Evolutionary conservation across 2,329 filamentous ascomycete species (phyloP), one percentile per base, ranked within the genome.

Genomic region (Phialophora tarda): DNA sequence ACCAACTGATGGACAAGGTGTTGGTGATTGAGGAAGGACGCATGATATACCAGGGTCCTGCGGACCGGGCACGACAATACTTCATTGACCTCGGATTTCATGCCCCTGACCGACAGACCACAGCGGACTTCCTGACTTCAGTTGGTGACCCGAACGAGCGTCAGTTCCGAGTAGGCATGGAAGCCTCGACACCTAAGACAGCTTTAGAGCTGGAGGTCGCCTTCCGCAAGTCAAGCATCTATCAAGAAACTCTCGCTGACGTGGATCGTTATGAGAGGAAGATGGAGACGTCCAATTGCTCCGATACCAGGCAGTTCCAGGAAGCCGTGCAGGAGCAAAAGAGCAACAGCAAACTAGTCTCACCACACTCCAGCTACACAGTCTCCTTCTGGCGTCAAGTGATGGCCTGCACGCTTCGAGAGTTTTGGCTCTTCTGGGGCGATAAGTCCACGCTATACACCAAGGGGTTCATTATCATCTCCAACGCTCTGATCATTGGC

Each of bases 1-100:
- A 90, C 73, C 83, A 88, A 69, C 81, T 90, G 34, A 91, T 93
- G 85, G 91, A 95, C 75, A 93, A 93, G 77, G 91, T 93, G 2
- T 77, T 93, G 59, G 86, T 93, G 23, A 91, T 94, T 61, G 89
- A 93, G 70, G 81, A 86, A 58, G 91, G 91, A 0, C 86, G 88
- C 4, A 86, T 88, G 78, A 85, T 91, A 62, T 91, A 86, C 78
- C 86, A 87, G 74, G 89, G 89, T 0, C 86, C 84, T 2, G 82
- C 84, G 3, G 78, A 80, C n/a, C 81, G 85, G 53, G 89, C 89
- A 2, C 84, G 82, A 63, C 80, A 85, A 64, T 91, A 90, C 76
- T 91, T 92, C 74, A 81, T 87, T 65, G 81, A 87, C 58, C 81
- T 91, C 17, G 89, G 89, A 10, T 90, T 88, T 75, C 73, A 85